Conservation (phyloP, 2,329 filamentous ascomycete species). For the Pestalotiopsis sp. region DNA sequence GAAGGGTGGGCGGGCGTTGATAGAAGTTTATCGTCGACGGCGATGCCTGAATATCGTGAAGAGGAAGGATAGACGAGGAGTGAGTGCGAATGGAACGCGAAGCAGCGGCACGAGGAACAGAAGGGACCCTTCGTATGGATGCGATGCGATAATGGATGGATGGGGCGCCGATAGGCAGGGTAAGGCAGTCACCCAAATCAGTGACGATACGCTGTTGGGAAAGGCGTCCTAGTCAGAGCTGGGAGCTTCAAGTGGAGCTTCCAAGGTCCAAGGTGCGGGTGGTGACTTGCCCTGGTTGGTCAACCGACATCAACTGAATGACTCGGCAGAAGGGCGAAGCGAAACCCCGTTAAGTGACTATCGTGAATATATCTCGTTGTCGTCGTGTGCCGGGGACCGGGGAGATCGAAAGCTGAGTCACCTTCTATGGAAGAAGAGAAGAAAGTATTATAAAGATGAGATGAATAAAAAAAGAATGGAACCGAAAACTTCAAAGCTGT, state of each 20-base stretch:
- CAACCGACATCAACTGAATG: slow-evolving; percentile 35
- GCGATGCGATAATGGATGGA: not conserved
- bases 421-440: not conserved
- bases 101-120: not conserved
- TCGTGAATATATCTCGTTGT: too few relatives aligned
- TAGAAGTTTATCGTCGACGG: not conserved
- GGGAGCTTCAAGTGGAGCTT: slow-evolving; percentile 12
- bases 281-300: slow-evolving; percentile 17
- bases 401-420: not conserved
- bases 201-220: slow-evolving; percentile 10
- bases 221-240: slow-evolving; percentile 4
- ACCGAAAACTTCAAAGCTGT: not conserved
- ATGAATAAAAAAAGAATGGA: not conserved
- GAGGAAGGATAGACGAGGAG: not conserved
- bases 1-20: not conserved
- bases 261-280: slow-evolving; percentile 4
- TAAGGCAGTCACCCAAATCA: not conserved
- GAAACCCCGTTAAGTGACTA: slow-evolving; percentile 11
- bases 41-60: not conserved
- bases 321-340: slow-evolving; percentile 24
- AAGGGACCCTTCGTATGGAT: slow-evolving; percentile 7
- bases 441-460: not conserved
- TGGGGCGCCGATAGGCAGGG: not conserved
- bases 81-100: not conserved
- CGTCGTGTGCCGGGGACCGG: not conserved